phyloP scores from a whole-genome alignment of 257 asterid species.

The Capsicum baccatum region DNA sequence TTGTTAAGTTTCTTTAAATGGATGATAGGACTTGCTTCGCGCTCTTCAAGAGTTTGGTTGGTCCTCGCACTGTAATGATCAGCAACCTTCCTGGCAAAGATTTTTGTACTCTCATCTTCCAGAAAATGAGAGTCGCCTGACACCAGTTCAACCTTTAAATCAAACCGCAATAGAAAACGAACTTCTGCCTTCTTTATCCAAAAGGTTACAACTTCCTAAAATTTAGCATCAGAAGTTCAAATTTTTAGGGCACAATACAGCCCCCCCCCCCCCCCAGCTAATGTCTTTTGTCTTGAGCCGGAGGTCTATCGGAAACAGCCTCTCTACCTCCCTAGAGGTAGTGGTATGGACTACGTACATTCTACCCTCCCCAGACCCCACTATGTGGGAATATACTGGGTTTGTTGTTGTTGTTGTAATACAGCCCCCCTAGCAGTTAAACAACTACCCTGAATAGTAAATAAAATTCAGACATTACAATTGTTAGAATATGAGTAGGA shows the following conservation, averaged over 20 bases:
- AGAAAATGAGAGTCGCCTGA: constrained; percentile 62
- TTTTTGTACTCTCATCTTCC: constrained; percentile 83
- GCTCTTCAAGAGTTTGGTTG: constrained; percentile 92
- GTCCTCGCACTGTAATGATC: constrained; percentile 98
- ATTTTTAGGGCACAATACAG: constrained; percentile 19
- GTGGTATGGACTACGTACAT: too few relatives aligned
- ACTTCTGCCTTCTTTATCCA: constrained; percentile 2
- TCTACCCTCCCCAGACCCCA: too few relatives aligned
- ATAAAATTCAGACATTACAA: constrained; percentile 20
- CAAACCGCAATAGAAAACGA: constrained; percentile 27
- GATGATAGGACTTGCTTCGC: constrained; percentile 96
- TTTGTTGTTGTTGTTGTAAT: too few relatives aligned
- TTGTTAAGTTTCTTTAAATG: constrained; percentile 98
- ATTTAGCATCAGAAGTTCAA: constrained; percentile 12
- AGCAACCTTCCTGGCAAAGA: constrained; percentile 87
- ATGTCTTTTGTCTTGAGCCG: too few relatives aligned
- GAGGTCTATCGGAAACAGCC: too few relatives aligned
- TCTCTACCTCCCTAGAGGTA: too few relatives aligned
- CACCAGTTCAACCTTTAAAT: constrained; percentile 30
- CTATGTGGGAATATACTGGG: too few relatives aligned
- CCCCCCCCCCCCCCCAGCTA: not conserved
- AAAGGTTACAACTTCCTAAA: constrained; percentile 3
- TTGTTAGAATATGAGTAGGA: too few relatives aligned
- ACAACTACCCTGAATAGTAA: constrained; percentile 11
- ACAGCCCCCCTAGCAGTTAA: not conserved